phyloP scores from a whole-genome alignment of 331 rosid species.

The Telfairia occidentalis region DNA sequence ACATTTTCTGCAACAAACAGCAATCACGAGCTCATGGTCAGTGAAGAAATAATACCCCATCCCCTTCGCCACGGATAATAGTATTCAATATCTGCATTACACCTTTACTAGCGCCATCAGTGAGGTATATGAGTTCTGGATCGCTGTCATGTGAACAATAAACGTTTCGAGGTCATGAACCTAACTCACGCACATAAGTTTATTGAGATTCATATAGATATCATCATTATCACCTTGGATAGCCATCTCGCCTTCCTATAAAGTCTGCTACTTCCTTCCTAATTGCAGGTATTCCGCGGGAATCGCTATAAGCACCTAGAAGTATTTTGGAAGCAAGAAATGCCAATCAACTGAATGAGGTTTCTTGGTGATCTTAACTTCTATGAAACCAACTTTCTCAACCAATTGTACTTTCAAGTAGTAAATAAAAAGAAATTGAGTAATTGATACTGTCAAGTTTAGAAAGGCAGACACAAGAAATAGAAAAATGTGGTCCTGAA shows the following conservation, averaged over 20 bases:
- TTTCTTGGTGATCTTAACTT: not conserved
- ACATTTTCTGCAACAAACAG: not conserved
- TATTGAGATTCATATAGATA: not conserved
- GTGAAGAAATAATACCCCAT: constrained; percentile 54
- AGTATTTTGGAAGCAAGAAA: not conserved
- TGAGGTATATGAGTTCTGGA: constrained; percentile 87
- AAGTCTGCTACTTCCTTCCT: constrained; percentile 92
- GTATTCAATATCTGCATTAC: constrained; percentile 90
- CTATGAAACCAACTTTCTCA: not conserved
- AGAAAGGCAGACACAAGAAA: not conserved
- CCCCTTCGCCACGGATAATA: constrained; percentile 59
- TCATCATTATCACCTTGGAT: constrained; percentile 58
- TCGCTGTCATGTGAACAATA: constrained; percentile 39
- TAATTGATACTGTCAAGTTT: not conserved
- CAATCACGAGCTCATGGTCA: not conserved
- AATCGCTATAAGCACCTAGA: constrained; percentile 95
- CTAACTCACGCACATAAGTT: not conserved
- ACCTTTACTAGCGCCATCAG: constrained; percentile 98
- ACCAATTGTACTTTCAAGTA: not conserved
- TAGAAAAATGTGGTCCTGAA: not conserved
- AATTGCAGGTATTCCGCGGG: constrained; percentile 84
- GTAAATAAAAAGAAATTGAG: not conserved
- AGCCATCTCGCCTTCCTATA: constrained; percentile 86
- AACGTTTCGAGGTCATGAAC: not conserved
- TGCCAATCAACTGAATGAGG: not conserved